phyloP scores from a whole-genome alignment of 2,329 filamentous ascomycete species.

The Aspergillus persii region DNA sequence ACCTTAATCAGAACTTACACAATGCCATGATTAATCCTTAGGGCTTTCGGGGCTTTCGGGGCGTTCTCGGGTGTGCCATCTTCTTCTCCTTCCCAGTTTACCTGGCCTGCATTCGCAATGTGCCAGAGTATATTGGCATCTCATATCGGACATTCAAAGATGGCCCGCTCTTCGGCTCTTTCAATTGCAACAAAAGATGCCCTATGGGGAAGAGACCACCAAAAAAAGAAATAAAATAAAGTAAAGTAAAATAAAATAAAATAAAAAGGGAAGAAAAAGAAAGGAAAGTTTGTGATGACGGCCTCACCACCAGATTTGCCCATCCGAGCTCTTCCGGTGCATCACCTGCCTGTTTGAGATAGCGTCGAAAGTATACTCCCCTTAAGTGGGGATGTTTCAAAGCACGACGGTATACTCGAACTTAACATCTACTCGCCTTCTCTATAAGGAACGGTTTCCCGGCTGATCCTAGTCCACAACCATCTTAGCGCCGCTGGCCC shows the following conservation, averaged over 20 bases:
- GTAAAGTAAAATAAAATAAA: background rate
- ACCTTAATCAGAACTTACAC: slow-evolving; percentile 3
- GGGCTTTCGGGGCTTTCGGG: background rate
- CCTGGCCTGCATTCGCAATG: background rate
- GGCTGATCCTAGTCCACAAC: background rate
- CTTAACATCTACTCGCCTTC: background rate
- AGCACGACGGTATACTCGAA: background rate
- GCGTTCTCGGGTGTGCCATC: background rate
- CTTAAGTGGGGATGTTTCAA: background rate
- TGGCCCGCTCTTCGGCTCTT: too few relatives aligned
- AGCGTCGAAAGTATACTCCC: background rate
- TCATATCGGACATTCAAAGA: too few relatives aligned
- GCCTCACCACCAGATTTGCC: background rate
- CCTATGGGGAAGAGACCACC: too few relatives aligned
- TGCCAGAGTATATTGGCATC: too few relatives aligned
- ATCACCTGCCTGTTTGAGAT: background rate
- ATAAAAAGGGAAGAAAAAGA: background rate
- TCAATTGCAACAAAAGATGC: too few relatives aligned
- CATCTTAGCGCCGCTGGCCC: background rate
- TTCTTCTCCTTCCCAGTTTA: background rate
- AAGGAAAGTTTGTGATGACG: background rate
- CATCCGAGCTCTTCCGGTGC: background rate
- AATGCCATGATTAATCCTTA: background rate
- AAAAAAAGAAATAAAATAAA: background rate
- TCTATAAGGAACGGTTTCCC: background rate